phyloP scores from a whole-genome alignment of 2,329 filamentous ascomycete species.

The Hawksworthiomyces lignivorus region DNA sequence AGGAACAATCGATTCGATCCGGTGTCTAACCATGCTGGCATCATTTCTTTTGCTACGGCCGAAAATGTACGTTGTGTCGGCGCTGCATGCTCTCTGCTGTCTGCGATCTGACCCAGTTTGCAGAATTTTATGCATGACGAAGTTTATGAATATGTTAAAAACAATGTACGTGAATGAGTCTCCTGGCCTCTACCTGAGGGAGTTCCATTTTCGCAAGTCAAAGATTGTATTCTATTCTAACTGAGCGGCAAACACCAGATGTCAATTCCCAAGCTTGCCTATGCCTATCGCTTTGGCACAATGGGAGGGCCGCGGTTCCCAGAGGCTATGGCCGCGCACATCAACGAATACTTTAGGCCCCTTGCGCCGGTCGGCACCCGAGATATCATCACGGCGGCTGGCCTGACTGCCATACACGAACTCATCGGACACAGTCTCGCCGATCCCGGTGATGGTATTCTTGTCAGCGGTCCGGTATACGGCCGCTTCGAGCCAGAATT shows the following conservation, averaged over 20 bases:
- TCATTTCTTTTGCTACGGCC: constrained; percentile 40
- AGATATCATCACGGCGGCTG: constrained; percentile 26
- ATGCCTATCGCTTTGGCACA: constrained; percentile 29
- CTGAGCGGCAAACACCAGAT: too few species aligned
- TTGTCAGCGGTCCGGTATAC: constrained; percentile 35
- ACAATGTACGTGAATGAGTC: constrained; percentile 21
- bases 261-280: constrained; percentile 19
- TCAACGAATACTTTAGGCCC: constrained; percentile 31
- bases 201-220: too few species aligned
- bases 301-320: constrained; percentile 26
- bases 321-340: constrained; percentile 25
- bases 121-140: constrained; percentile 34
- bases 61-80: constrained; percentile 39
- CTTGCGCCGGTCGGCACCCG: constrained; percentile 20
- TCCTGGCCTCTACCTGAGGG: constrained; percentile 17
- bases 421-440: constrained; percentile 31
- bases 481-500: constrained; percentile 44
- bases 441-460: constrained; percentile 30
- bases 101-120: constrained; percentile 1
- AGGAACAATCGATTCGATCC: constrained; percentile 27
- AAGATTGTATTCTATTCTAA: too few species aligned
- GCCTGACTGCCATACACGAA: constrained; percentile 32
- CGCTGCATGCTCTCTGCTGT: too few species aligned
- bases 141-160: constrained; percentile 21
- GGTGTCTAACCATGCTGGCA: constrained; percentile 29